Evolutionary conservation across 2,329 filamentous ascomycete genomes (phyloP).

Genomic region (Aspergillus aculeatus): DNA sequence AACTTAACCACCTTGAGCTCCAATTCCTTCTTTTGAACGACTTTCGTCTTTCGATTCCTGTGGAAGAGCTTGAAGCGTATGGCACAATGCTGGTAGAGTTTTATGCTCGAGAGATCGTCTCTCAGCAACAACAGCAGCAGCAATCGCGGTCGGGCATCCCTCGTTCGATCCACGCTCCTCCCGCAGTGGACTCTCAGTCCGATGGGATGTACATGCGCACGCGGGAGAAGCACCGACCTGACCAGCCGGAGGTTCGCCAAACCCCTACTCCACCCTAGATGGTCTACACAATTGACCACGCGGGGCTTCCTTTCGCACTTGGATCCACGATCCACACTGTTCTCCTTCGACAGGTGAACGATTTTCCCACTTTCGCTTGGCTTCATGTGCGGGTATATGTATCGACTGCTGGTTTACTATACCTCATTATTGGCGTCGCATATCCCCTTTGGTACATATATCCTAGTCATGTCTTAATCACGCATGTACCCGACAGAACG

Average conservation of each 20-base stretch:
- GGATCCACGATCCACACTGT: background rate
- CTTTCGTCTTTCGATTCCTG: constrained; percentile 86
- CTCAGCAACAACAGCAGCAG: constrained; percentile 52
- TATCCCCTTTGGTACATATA: constrained; percentile 15
- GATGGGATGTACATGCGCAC: constrained; percentile 37
- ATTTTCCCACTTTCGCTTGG: background rate
- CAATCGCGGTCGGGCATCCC: constrained; percentile 21
- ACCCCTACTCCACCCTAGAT: constrained; percentile 36
- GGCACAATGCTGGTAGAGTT: constrained; percentile 99
- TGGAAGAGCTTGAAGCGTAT: constrained; percentile 95
- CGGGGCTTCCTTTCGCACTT: background rate
- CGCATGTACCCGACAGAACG: background rate
- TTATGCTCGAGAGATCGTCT: constrained; percentile 85
- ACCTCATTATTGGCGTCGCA: constrained; percentile 18
- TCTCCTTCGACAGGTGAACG: background rate
- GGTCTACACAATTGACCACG: background rate
- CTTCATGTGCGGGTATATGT: constrained; percentile 2
- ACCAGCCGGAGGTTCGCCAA: constrained; percentile 28
- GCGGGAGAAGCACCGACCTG: constrained; percentile 24
- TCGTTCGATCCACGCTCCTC: constrained; percentile 18
- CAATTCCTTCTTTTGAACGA: constrained; percentile 96
- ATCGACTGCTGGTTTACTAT: constrained; percentile 1
- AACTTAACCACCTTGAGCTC: constrained; percentile 92
- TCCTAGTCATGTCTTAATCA: constrained; percentile 1
- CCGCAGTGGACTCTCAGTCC: constrained; percentile 19